Conservation (phyloP, 352 stramenopile species). For the Pseudoperonospora humuli region DNA sequence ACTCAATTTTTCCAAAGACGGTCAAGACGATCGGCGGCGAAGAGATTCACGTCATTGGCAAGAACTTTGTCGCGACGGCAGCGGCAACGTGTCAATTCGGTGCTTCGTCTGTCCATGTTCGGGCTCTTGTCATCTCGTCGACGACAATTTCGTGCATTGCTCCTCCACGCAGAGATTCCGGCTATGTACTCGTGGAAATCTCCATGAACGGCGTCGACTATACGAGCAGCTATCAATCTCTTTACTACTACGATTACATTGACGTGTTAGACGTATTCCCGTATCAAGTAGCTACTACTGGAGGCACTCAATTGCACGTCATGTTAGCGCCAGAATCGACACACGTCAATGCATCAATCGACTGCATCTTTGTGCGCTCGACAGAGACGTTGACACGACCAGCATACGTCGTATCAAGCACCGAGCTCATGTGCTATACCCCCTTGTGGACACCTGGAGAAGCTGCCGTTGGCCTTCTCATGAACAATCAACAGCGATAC, state of each 20-base stretch:
- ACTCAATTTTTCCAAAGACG: slow-evolving; percentile 14
- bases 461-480: slow-evolving; percentile 19
- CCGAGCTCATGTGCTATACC: slow-evolving; percentile 19
- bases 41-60: slow-evolving; percentile 22
- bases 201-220: slow-evolving; percentile 47
- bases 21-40: slow-evolving; percentile 20
- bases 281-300: slow-evolving; percentile 14
- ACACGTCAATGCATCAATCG: slow-evolving; percentile 4
- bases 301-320: slow-evolving; percentile 23
- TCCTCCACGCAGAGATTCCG: slow-evolving; percentile 13
- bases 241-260: slow-evolving; percentile 34
- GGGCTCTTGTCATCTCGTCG: slow-evolving; percentile 19
- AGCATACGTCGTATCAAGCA: slow-evolving; percentile 20
- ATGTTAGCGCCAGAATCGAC: slow-evolving; percentile 11
- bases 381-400: slow-evolving; percentile 8
- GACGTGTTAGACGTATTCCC: slow-evolving; percentile 19
- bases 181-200: slow-evolving; percentile 31
- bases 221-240: slow-evolving; percentile 10
- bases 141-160: slow-evolving; percentile 23
- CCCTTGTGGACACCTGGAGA: slow-evolving; percentile 23
- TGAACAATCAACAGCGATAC: slow-evolving; percentile 14
- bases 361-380: slow-evolving; percentile 31
- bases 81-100: slow-evolving; percentile 33
- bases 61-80: slow-evolving; percentile 23
- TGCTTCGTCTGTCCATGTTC: slow-evolving; percentile 5